Evolutionary conservation across 305 asterid genomes (phyloP), one percentile per base, ranked within the genome.

Genomic region (Fraxinus xanthoxyloides): DNA sequence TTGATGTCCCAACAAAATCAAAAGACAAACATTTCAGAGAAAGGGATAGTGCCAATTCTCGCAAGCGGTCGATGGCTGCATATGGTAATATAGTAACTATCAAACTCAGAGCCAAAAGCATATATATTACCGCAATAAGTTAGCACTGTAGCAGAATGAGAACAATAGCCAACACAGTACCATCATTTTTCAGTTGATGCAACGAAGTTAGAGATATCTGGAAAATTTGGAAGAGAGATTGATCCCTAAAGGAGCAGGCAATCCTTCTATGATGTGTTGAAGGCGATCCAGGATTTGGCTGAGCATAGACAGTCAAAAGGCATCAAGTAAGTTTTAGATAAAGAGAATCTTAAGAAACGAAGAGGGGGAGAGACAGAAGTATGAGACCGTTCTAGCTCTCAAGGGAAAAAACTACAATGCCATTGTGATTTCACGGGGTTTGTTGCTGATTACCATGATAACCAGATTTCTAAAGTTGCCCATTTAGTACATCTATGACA

Each of bases 211-310:
- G 84, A 81, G 98, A 97, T 94, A 97, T 95, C 84, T 92, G 97
- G 91, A 97, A 97, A 80, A 93, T 92, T 87, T 94, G 97, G 87
- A 93, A 90, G 84, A 97, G 94, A 61, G 94, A 93, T 72, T 92
- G 92, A 85, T 97, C 99, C 92, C 98, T 91, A 82, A 94, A 97
- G 54, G 92, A 85, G 87, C 97, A 91, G 74, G 99, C 95, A 80
- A 97, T 98, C 89, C 97, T 93, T 77, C 99, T 93, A 88, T 97
- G 99, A 84, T 92, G 98, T 78, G 98, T 89, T 81, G 99, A 92
- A 78, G 98, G 96, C 88, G 93, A 80, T 83, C 98, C 99, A 34
- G 97, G 96, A 86, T 90, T 97, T 80, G 97, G 90, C 99, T 97
- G 92, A 76, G 83, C 75, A 72, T 61, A 78, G 54, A 82, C 87